Evolutionary conservation across 345 rosid species (phyloP).

Genomic region (Bruguiera parviflora): DNA sequence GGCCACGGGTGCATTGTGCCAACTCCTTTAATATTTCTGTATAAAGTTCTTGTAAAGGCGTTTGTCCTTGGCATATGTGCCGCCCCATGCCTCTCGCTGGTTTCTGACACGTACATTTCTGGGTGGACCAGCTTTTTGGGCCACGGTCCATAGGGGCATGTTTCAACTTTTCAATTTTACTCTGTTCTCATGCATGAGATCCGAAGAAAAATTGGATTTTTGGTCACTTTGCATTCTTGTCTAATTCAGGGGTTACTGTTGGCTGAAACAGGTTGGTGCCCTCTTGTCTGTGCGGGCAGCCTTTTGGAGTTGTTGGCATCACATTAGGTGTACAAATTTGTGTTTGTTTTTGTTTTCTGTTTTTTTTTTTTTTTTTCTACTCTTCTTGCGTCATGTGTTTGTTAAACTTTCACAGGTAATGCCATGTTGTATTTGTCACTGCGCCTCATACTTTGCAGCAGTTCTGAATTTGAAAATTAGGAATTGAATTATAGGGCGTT

Average conservation of each 20-base stretch:
- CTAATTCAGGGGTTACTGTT: constrained; percentile 1
- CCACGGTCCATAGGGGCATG: constrained; percentile 19
- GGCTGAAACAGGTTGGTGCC: constrained; percentile 6
- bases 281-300: not conserved
- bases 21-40: not conserved
- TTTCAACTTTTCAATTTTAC: not conserved
- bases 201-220: constrained; percentile 12
- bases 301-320: not conserved
- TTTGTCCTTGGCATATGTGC: constrained; percentile 10
- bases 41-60: constrained; percentile 8
- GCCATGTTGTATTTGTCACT: constrained; percentile 16
- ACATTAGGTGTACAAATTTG: not conserved
- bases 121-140: constrained; percentile 24
- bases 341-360: not conserved
- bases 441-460: not conserved
- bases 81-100: not conserved
- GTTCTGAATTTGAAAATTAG: not conserved
- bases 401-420: not conserved
- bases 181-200: constrained; percentile 13
- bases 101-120: constrained; percentile 14
- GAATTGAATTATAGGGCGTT: not conserved
- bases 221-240: constrained; percentile 22
- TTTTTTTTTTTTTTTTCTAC: not conserved
- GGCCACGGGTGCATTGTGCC: constrained; percentile 1
- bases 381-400: not conserved